phyloP scores from a whole-genome alignment of 2,329 filamentous ascomycete genomes.

The Monosporascus sp. region DNA sequence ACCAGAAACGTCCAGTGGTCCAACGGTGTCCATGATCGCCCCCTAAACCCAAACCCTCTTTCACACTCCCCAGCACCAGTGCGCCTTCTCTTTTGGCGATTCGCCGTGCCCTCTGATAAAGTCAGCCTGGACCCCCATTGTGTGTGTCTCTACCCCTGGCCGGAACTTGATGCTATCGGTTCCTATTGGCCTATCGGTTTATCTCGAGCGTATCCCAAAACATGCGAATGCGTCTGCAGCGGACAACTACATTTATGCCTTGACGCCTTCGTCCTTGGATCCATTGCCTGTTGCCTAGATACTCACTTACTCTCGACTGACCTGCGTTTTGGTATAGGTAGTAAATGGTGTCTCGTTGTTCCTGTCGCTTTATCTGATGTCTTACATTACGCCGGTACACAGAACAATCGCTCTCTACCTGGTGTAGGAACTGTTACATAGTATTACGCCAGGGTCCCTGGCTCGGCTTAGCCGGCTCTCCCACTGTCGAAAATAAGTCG shows the following conservation, averaged over 20 bases:
- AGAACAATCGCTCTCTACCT: neutral
- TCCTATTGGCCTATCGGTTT: conserved; percentile 24
- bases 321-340: neutral
- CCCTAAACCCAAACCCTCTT: neutral
- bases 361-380: neutral
- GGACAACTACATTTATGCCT: conserved; percentile 4
- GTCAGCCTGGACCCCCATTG: conserved; percentile 1
- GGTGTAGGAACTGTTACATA: neutral
- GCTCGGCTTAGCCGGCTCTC: neutral
- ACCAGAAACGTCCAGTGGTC: neutral
- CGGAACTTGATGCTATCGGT: conserved; percentile 18
- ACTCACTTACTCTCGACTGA: neutral
- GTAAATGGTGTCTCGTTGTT: neutral
- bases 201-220: conserved; percentile 19
- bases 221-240: neutral
- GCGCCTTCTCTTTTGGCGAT: neutral
- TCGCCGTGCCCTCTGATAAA: neutral
- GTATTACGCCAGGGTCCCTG: neutral
- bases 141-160: conserved; percentile 3
- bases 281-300: neutral
- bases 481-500: neutral
- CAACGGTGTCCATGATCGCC: neutral
- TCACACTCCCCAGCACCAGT: neutral
- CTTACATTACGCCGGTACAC: neutral
- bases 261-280: neutral